Base-by-base conservation (phyloP, 176 grass and related monocot genomes). In the Rhipidocladum racemiflorum region DNA sequence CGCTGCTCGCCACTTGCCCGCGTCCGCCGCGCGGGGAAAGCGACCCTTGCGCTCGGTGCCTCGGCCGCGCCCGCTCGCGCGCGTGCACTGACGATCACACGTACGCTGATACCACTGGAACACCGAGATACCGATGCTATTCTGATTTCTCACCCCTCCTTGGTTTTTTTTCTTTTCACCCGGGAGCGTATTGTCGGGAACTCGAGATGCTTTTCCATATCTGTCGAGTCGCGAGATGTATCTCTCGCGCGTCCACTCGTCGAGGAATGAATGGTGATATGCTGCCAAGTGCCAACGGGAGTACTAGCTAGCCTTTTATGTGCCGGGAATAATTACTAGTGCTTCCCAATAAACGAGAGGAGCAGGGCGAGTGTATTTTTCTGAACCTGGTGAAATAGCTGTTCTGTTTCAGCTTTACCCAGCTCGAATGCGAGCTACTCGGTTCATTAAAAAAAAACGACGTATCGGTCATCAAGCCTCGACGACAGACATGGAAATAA, bases 391-490 rank as follows among this genome's bases (percentile, higher is more conserved):
- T 11, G 21, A 68, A 36, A 38, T 55, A 12, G 8, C 4, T 8
- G n/a, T 24, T 40, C 32, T 4, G 46, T 39, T 38, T 68, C 78
- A 40, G 7, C 34, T 36, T 43, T 34, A 7, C 44, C 29, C 45
- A 34, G 16, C 69, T 9, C 45, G 6, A 17, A 17, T 11, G 44
- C 27, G 27, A 32, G 68, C 16, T 13, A 46, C 46, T 56, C 4
- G 20, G 67, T 61, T 43, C 67, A 54, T 18, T 0, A 20, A 42
- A 84, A 28, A 42, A 84, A 15, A 61, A 75, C n/a, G 34, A 43
- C 3, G 27, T 45, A 72, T 55, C 64, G 86, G 73, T 90, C 77
- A 77, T 49, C 71, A 18, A 21, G 10, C 25, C 40, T 83, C 28
- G 61, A 83, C 28, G 61, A 83, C 69, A 39, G 74, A 38, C 27